phyloP scores from a whole-genome alignment of 805 yeast species.

The Debaryomyces castellii region DNA sequence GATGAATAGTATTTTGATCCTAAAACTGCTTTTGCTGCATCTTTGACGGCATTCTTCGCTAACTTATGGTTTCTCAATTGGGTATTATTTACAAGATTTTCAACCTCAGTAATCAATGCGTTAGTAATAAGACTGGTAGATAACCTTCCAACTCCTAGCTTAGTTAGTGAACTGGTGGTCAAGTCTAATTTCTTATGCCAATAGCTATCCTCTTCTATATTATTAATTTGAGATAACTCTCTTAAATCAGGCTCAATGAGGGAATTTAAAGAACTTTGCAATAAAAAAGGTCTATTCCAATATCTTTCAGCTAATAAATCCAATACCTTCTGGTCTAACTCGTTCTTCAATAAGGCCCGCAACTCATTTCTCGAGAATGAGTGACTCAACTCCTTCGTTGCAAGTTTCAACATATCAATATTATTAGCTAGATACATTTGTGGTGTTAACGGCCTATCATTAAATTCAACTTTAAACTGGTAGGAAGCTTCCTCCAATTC shows the following conservation, averaged over 20 bases:
- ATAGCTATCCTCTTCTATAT: constrained; percentile 61
- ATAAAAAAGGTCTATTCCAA: constrained; percentile 70
- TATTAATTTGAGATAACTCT: constrained; percentile 53
- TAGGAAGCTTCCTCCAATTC: constrained; percentile 93
- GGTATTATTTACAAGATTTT: constrained; percentile 68
- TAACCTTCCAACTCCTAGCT: constrained; percentile 89
- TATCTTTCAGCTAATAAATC: constrained; percentile 86
- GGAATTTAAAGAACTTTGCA: constrained; percentile 11
- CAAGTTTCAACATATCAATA: constrained; percentile 79
- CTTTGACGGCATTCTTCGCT: constrained; percentile 76
- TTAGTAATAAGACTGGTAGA: constrained; percentile 82
- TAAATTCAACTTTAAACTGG: constrained; percentile 92
- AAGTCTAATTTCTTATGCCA: constrained; percentile 90
- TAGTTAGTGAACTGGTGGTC: constrained; percentile 80
- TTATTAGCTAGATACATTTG: constrained; percentile 92
- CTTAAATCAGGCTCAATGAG: constrained; percentile 47
- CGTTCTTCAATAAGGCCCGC: constrained; percentile 72
- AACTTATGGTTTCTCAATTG: constrained; percentile 83
- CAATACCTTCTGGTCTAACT: constrained; percentile 84
- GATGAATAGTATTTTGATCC: constrained; percentile 81
- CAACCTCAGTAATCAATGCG: constrained; percentile 75
- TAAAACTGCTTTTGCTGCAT: constrained; percentile 80
- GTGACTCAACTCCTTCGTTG: constrained; percentile 83
- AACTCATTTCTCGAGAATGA: constrained; percentile 82
- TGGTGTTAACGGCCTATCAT: constrained; percentile 91